Base-by-base conservation (phyloP, 2,329 filamentous ascomycete species). In the Chrysosporium queenslandicum region DNA sequence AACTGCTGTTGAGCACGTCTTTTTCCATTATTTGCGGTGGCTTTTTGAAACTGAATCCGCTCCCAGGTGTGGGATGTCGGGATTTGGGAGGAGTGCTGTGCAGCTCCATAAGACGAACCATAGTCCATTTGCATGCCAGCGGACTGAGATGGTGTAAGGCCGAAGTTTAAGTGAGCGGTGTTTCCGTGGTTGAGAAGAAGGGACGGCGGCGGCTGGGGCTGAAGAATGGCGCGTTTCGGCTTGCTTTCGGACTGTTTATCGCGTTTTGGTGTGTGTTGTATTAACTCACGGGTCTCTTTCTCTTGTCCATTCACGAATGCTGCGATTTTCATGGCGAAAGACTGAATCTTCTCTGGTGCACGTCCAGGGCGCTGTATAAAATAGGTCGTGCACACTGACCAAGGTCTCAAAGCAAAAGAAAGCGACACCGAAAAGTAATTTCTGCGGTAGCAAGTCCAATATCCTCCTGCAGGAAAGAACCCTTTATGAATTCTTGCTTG, bases 1-100 rank as follows among this genome's bases (percentile, higher is more conserved):
- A 89, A 94, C 61, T 95, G 90, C 64, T 96, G 89, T 16, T 89
- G 87, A 1, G 89, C 89, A 53, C 90, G 77, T 59, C 90, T 78
- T 67, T 94, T 94, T 43, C 89, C 89, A 59, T 96, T 96, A 71
- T 95, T 96, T 21, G 88, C 87, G 0, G 89, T 95, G 1, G 90
- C 89, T 58, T 87, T 87, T 67, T 94, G 94, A 77, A 95, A 96
- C 61, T 95, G 89, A 48, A 95, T 92, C 9, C 90, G 82, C 64
- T 95, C 89, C 64, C 94, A 96, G 0, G 76, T 78, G 53, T 83
- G 78, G n/a, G 74, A 73, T 6, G 66, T 68, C 0, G 71, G 71
- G 9, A 65, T 64, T 34, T 69, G 61, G 40, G 66, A 63, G 5
- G 65, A 58, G 27, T 69, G 65, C 7, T 63, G 55, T 4, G 62